Evolutionary conservation across 164 flowering plant species (phyloP).

Genomic region (Macadamia integrifolia): DNA sequence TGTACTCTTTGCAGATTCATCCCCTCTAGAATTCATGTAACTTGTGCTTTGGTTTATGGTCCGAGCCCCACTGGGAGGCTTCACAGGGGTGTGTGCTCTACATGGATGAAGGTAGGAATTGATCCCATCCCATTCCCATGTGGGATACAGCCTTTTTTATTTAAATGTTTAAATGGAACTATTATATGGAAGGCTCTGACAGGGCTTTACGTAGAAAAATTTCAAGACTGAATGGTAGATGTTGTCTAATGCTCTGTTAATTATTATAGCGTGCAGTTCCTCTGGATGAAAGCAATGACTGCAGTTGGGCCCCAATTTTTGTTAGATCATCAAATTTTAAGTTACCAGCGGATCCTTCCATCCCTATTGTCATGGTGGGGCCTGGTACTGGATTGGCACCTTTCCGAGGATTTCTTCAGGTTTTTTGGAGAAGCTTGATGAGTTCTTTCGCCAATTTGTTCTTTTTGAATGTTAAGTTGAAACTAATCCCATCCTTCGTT

Average conservation of each 20-base stretch:
- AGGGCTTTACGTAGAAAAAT: too few relatives aligned
- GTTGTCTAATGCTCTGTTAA: slow-evolving; percentile 9
- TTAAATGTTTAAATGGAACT: background rate
- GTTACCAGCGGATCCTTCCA: slow-evolving; percentile 48
- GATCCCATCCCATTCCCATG: background rate
- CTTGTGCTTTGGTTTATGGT: slow-evolving; percentile 82
- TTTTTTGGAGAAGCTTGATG: slow-evolving; percentile 1
- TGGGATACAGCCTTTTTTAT: background rate
- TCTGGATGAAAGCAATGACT: slow-evolving; percentile 37
- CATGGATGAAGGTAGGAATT: slow-evolving; percentile 86
- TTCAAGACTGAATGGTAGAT: background rate
- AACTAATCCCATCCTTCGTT: background rate
- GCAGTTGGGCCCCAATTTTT: slow-evolving; percentile 66
- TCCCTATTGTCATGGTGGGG: slow-evolving; percentile 72
- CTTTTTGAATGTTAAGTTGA: background rate
- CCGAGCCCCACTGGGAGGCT: slow-evolving; percentile 81
- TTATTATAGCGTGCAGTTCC: slow-evolving; percentile 60
- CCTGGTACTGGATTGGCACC: slow-evolving; percentile 85
- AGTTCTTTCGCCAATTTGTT: background rate
- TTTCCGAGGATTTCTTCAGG: slow-evolving; percentile 67
- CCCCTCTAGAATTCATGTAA: slow-evolving; percentile 69
- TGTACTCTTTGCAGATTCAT: slow-evolving; percentile 37
- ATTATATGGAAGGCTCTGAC: background rate
- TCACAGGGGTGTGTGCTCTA: slow-evolving; percentile 87
- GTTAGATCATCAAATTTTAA: slow-evolving; percentile 61